Conservation (phyloP, 2,329 filamentous ascomycete genomes). For the Calonectria hongkongensis region DNA sequence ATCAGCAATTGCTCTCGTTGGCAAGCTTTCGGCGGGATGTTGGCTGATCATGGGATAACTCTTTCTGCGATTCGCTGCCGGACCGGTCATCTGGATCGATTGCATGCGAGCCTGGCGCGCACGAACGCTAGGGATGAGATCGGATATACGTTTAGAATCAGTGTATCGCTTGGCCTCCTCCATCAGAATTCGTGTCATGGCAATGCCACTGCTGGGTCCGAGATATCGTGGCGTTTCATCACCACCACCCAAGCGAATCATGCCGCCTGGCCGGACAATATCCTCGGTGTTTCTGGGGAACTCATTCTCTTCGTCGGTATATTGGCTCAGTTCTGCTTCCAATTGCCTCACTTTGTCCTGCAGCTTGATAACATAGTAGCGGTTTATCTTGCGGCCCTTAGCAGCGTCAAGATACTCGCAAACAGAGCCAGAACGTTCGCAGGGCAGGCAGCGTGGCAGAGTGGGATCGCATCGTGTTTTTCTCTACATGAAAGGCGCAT, state of each 20-base stretch:
- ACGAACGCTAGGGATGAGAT: slow-evolving; percentile 87
- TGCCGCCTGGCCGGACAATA: slow-evolving; percentile 89
- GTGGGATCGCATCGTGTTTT: slow-evolving; percentile 98
- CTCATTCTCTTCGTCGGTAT: slow-evolving; percentile 85
- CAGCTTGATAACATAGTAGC: slow-evolving; percentile 93
- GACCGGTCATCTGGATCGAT: slow-evolving; percentile 72
- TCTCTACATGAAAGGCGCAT: slow-evolving; percentile 72
- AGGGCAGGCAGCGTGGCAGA: slow-evolving; percentile 92
- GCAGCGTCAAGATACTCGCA: slow-evolving; percentile 97
- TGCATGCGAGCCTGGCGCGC: slow-evolving; percentile 74
- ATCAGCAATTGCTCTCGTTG: slow-evolving; percentile 83
- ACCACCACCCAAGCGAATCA: slow-evolving; percentile 88
- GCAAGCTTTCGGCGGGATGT: slow-evolving; percentile 84
- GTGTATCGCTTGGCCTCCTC: slow-evolving; percentile 96
- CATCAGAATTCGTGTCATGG: slow-evolving; percentile 96
- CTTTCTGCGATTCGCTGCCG: slow-evolving; percentile 80
- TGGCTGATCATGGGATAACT: slow-evolving; percentile 94
- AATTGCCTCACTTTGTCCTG: slow-evolving; percentile 90
- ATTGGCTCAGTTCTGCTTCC: slow-evolving; percentile 86
- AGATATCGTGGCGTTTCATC: slow-evolving; percentile 93
- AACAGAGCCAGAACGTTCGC: slow-evolving; percentile 90
- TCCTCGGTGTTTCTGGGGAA: slow-evolving; percentile 85
- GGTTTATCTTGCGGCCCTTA: slow-evolving; percentile 89
- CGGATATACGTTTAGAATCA: slow-evolving; percentile 91
- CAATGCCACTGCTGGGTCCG: slow-evolving; percentile 95